Evolutionary conservation across 2,329 filamentous ascomycete species (phyloP).

Genomic region (Rhinocladiella similis): DNA sequence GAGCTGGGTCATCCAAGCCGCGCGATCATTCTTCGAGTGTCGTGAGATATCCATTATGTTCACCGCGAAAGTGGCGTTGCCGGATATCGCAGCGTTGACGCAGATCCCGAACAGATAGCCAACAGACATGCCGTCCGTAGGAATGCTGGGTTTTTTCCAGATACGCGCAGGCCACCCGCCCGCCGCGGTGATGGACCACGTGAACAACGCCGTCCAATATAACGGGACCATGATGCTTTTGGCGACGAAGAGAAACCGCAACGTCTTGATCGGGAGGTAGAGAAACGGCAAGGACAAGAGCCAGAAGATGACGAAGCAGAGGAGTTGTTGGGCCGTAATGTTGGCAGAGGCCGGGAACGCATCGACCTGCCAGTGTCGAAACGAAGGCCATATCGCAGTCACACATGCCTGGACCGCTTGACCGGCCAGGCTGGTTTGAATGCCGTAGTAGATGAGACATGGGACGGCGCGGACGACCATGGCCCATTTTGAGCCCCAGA

Average conservation of each 20-base stretch:
- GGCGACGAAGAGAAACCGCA: slow-evolving; percentile 25
- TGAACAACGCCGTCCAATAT: slow-evolving; percentile 10
- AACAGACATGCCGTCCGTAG: slow-evolving; percentile 5
- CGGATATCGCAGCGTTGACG: slow-evolving; percentile 17
- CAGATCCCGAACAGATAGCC: slow-evolving; percentile 13
- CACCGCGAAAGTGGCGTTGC: slow-evolving; percentile 38
- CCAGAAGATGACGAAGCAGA: slow-evolving; percentile 61
- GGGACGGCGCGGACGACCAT: slow-evolving; percentile 12
- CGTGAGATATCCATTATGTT: slow-evolving; percentile 57
- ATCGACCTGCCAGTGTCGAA: slow-evolving; percentile 51
- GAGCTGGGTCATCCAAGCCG: slow-evolving; percentile 42
- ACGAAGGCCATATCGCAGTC: slow-evolving; percentile 46
- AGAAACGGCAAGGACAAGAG: slow-evolving; percentile 43
- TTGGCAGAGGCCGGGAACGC: slow-evolving; percentile 51
- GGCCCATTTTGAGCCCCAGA: slow-evolving; percentile 9
- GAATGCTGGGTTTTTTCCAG: slow-evolving; percentile 10
- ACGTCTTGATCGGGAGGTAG: slow-evolving; percentile 36
- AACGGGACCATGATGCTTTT: slow-evolving; percentile 32
- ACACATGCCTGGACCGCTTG: slow-evolving; percentile 35
- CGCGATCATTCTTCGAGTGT: slow-evolving; percentile 35
- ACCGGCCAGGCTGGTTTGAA: slow-evolving; percentile 12
- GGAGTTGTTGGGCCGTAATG: slow-evolving; percentile 57
- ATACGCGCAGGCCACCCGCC: slow-evolving; percentile 9
- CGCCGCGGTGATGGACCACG: slow-evolving; percentile 14
- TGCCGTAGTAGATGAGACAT: slow-evolving; percentile 13